phyloP scores from a whole-genome alignment of 768 basidiomycete species.

The Lyophyllum shimeji region DNA sequence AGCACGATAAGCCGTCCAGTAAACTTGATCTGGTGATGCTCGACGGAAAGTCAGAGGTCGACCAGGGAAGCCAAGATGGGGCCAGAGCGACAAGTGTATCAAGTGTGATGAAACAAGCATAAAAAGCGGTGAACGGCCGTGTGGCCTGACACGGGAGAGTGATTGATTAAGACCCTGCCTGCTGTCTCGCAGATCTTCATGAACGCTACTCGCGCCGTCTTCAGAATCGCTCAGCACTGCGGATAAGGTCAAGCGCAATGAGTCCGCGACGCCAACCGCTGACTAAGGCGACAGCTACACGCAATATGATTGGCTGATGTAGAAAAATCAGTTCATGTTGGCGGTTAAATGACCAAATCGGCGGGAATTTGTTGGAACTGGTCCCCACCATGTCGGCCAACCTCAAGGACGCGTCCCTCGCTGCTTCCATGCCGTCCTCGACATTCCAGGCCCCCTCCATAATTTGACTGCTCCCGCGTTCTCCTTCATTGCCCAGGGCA shows the following conservation, averaged over 20 bases:
- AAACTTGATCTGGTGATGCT: too few relatives aligned
- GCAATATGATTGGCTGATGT: constrained; percentile 37
- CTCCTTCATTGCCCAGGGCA: constrained; percentile 32
- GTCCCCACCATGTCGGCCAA: constrained; percentile 33
- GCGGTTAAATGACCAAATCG: constrained; percentile 9
- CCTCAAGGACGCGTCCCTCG: constrained; percentile 35
- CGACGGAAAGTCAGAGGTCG: too few relatives aligned
- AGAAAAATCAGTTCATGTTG: constrained; percentile 36
- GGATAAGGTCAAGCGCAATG: too few relatives aligned
- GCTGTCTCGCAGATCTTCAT: too few relatives aligned
- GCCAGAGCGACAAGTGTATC: too few relatives aligned
- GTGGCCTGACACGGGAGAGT: too few relatives aligned
- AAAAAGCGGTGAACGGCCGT: too few relatives aligned
- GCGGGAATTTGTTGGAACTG: constrained; percentile 17
- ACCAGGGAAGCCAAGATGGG: too few relatives aligned
- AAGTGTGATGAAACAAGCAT: neutral
- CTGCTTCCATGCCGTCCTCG: constrained; percentile 44
- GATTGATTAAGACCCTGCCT: too few relatives aligned
- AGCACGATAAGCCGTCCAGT: too few relatives aligned
- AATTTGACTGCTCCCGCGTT: constrained; percentile 50
- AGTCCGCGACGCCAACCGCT: constrained; percentile 9
- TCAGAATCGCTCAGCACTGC: too few relatives aligned
- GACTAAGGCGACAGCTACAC: constrained; percentile 13
- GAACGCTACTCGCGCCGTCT: too few relatives aligned
- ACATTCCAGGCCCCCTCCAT: constrained; percentile 39